These are phyloP conservation scores for Chalara sp. DNA, from an alignment of 2,329 filamentous ascomycete species.

Conservation along the genomic window DNA sequence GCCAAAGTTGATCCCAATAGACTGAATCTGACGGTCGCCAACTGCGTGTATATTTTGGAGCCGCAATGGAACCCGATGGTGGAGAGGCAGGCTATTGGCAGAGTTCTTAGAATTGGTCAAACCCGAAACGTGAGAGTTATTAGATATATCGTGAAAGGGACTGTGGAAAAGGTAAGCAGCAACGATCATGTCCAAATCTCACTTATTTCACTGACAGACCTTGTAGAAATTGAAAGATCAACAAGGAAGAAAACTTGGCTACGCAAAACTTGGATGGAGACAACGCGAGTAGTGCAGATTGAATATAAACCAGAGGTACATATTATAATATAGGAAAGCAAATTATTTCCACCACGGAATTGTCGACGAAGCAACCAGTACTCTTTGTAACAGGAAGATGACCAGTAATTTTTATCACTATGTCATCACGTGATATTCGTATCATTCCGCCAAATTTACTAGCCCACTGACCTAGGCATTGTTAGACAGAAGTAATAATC, in stretches of 20 bases:
- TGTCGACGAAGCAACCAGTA: too few relatives aligned
- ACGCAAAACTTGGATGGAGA: not conserved
- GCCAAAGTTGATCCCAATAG: slow-evolving; percentile 2
- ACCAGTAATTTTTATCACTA: too few relatives aligned
- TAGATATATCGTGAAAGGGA: slow-evolving; percentile 15
- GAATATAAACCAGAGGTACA: too few relatives aligned
- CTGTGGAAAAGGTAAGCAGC: slow-evolving; percentile 11
- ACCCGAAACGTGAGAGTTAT: slow-evolving; percentile 11
- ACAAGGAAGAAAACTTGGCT: not conserved
- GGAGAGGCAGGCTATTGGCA: slow-evolving; percentile 15
- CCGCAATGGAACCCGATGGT: slow-evolving; percentile 18
- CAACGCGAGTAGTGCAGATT: slow-evolving; percentile 1
- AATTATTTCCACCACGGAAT: too few relatives aligned
- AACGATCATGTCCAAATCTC: not conserved
- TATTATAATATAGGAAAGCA: too few relatives aligned
- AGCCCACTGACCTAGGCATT: too few relatives aligned
- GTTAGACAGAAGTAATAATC: too few relatives aligned
- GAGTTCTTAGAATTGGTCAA: slow-evolving; percentile 13
- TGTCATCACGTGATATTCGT: too few relatives aligned
- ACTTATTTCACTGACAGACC: not conserved
- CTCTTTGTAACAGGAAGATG: too few relatives aligned
- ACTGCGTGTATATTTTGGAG: slow-evolving; percentile 15
- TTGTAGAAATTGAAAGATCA: not conserved
- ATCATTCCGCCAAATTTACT: too few relatives aligned
- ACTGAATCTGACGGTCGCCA: slow-evolving; percentile 15